A percentile compares a stretch with the other conserved stretches of the same genome.
Evolutionary conservation across 495 filamentous ascomycete species (phyloP).

Genomic region (Darksidea phi): DNA sequence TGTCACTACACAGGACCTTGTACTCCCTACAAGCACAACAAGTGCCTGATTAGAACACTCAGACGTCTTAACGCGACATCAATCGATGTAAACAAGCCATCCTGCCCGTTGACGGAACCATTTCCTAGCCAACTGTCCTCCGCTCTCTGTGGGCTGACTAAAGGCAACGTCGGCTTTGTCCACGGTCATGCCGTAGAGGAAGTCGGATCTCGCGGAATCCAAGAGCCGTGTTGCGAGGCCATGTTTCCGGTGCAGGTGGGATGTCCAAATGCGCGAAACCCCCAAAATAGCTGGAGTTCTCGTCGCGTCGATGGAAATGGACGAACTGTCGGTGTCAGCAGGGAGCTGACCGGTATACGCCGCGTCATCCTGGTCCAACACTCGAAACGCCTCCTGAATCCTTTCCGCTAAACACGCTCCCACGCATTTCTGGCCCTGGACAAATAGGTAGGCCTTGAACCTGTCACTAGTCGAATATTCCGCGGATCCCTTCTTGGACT

Average conservation of each 20-base stretch:
- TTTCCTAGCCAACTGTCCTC: constrained; percentile 58
- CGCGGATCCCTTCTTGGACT: constrained; percentile 7
- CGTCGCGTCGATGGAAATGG: constrained; percentile 37
- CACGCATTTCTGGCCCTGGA: constrained; percentile 62
- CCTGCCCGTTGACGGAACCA: constrained; percentile 56
- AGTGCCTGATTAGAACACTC: neutral
- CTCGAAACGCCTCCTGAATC: constrained; percentile 57
- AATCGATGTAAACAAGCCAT: constrained; percentile 46
- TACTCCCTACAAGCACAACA: neutral
- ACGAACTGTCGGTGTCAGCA: constrained; percentile 43
- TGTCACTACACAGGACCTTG: neutral
- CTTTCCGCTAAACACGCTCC: constrained; percentile 66
- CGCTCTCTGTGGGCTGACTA: constrained; percentile 74
- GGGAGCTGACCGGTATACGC: constrained; percentile 20
- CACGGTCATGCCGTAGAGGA: constrained; percentile 66
- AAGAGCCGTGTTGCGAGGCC: constrained; percentile 63
- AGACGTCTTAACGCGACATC: constrained; percentile 19
- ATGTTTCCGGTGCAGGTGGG: constrained; percentile 56
- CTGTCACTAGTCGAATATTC: constrained; percentile 45
- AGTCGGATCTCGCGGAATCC: constrained; percentile 61
- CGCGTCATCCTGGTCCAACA: constrained; percentile 44
- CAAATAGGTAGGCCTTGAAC: constrained; percentile 64
- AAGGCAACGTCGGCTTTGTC: constrained; percentile 65
- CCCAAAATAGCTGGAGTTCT: constrained; percentile 56
- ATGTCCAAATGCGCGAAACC: constrained; percentile 73